Evolutionary conservation across 1,139 yeast genomes (phyloP).

Genomic region (Lodderomyces elongisporus): DNA sequence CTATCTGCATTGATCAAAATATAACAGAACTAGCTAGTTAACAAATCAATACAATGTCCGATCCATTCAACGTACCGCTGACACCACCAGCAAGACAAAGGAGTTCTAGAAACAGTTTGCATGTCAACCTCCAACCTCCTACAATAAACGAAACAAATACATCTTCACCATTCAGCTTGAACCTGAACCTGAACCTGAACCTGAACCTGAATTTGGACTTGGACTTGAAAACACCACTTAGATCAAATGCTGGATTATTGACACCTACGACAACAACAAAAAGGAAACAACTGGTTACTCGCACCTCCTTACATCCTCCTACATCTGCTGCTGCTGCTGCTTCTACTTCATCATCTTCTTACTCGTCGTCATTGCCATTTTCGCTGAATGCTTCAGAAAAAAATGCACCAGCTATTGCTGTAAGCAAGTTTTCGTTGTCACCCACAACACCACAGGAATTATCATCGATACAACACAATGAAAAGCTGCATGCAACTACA

Average conservation of each 20-base stretch:
- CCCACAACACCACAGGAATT: constrained; percentile 34
- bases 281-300: no score
- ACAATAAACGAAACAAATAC: no score
- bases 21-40: no score
- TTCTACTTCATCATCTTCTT: not conserved
- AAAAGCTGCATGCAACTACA: no score
- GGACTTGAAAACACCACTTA: not conserved
- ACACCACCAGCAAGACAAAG: constrained; percentile 2
- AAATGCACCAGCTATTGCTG: constrained; percentile 1
- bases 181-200: not conserved
- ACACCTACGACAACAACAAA: constrained; percentile 1
- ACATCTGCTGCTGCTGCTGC: not conserved
- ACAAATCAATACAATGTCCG: no score
- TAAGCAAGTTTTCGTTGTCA: constrained; percentile 17
- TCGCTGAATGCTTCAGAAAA: no score
- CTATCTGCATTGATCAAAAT: no score
- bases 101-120: not conserved
- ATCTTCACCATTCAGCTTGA: no score
- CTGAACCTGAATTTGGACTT: not conserved
- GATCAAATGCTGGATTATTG: not conserved
- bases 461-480: no score
- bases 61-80: not conserved
- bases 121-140: no score
- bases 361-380: not conserved
- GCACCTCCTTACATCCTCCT: not conserved